A percentile compares a stretch with the other conserved stretches of the same genome.
Evolutionary conservation across 83 land plant genomes (phyloP).

Genomic region (Diphasiastrum complanatum): DNA sequence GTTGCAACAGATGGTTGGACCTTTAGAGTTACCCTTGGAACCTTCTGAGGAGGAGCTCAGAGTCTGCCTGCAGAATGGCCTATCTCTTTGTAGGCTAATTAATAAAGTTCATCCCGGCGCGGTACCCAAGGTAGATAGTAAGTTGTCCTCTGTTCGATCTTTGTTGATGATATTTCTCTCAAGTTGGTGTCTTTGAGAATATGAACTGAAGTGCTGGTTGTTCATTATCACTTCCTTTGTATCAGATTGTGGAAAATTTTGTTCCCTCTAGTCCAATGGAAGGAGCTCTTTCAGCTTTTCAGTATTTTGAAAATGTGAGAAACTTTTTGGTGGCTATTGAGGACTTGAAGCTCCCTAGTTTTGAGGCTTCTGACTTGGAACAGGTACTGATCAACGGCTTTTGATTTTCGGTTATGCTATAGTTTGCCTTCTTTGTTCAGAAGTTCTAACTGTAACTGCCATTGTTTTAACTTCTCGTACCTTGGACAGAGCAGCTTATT

Average conservation of each 20-base stretch:
- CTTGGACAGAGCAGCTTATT: too few relatives aligned
- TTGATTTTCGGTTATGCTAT: too few relatives aligned
- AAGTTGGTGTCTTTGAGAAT: neutral
- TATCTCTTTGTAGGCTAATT: slow-evolving; percentile 68
- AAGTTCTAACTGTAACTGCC: too few relatives aligned
- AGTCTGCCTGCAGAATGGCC: slow-evolving; percentile 72
- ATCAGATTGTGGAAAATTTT: slow-evolving; percentile 75
- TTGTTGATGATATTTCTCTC: neutral
- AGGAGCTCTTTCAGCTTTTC: slow-evolving; percentile 80
- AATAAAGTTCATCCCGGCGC: slow-evolving; percentile 85
- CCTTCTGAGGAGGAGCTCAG: slow-evolving; percentile 85
- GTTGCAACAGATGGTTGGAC: slow-evolving; percentile 82
- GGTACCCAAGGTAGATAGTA: slow-evolving; percentile 62
- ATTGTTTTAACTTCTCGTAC: too few relatives aligned
- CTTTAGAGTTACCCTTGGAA: slow-evolving; percentile 59
- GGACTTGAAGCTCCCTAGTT: slow-evolving; percentile 74
- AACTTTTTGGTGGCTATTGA: slow-evolving; percentile 76
- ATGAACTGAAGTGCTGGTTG: neutral
- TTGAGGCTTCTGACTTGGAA: slow-evolving; percentile 88
- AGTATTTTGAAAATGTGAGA: slow-evolving; percentile 91
- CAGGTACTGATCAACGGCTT: too few relatives aligned
- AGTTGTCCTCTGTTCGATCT: neutral
- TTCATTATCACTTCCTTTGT: neutral
- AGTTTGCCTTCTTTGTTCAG: too few relatives aligned
- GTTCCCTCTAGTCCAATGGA: slow-evolving; percentile 63